Percentiles rank a stretch among this genome's conserved stretches.
Conservation (phyloP, 495 filamentous ascomycete genomes). For the Rhizodiscina lignyota region DNA sequence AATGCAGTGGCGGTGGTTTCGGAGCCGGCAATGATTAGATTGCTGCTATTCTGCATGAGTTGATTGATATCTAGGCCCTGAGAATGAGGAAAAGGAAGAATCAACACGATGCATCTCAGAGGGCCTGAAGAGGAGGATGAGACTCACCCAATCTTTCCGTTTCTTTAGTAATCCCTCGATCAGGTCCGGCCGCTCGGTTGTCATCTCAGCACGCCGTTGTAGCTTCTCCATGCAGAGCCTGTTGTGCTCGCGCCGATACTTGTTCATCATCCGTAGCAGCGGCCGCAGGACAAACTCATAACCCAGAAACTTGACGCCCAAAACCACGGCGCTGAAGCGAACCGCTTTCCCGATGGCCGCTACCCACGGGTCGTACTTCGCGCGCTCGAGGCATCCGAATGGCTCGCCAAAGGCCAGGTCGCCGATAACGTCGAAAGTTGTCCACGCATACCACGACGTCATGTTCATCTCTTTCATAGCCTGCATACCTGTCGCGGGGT, state of each 20-base stretch:
- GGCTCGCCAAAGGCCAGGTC: conserved; percentile 37
- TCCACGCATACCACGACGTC: conserved; percentile 30
- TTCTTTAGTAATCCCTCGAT: conserved; percentile 5
- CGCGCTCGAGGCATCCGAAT: conserved; percentile 29
- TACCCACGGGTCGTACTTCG: conserved; percentile 30
- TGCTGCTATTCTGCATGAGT: no score
- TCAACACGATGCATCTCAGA: no score
- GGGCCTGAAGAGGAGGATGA: no score
- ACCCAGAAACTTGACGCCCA: no score
- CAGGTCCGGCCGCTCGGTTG: conserved; percentile 5
- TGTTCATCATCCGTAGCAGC: conserved; percentile 2
- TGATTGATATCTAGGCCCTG: no score
- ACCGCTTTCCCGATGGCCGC: conserved; percentile 13
- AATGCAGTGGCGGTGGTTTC: conserved; percentile 39
- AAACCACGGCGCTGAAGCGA: conserved; percentile 12
- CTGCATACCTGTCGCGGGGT: conserved; percentile 4
- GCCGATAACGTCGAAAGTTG: conserved; percentile 43
- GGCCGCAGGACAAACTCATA: neutral
- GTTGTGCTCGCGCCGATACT: conserved; percentile 5
- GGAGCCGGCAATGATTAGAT: conserved; percentile 33
- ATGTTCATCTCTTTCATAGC: conserved; percentile 20
- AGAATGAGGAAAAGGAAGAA: no score
- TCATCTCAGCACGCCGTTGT: neutral
- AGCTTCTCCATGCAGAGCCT: conserved; percentile 1
- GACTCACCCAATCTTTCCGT: conserved; percentile 6